Base-by-base conservation (phyloP, 805 yeast species). In the Candida sanyiensis region DNA sequence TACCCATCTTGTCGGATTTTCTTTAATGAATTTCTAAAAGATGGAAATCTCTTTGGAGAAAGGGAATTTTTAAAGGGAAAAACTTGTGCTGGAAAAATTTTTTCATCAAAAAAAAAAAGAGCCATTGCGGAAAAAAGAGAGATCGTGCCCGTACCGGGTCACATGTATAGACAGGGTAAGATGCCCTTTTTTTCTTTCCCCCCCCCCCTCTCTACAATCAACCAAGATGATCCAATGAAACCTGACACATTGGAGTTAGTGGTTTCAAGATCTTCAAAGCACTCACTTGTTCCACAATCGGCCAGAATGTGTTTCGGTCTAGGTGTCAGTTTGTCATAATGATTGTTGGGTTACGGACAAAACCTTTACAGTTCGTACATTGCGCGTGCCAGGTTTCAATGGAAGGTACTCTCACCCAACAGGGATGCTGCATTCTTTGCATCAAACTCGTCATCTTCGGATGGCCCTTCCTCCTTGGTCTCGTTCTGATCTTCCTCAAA, bases 361-460 rank as follows among this genome's bases (percentile, higher is more conserved):
- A 18, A 23, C n/a, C n/a, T n/a, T n/a, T n/a, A n/a, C n/a, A n/a
- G n/a, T n/a, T n/a, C n/a, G n/a, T n/a, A n/a, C n/a, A n/a, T n/a
- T n/a, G n/a, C n/a, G n/a, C n/a, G n/a, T n/a, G n/a, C n/a, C n/a
- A n/a, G n/a, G n/a, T n/a, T n/a, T n/a, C n/a, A n/a, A n/a, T n/a
- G n/a, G 50, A 84, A 84, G 4, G 85, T 77, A 3, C 90, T 77
- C 4, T 78, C 79, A 1, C 96, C 95, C 20, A 89, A 66, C 28
- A 90, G 51, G 25, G 76, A 67, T 1, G 96, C 97, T 1, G 96
- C 97, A 51, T 78, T 80, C 44, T 75, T 77, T 0, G 96, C 94
- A 59, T 86, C 90, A 5, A 87, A 73, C 5, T 63, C 66, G 4
- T 65, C 62, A 27, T 61, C 62, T 13, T 59, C 56, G 2, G 47